phyloP scores from a whole-genome alignment of 2,329 filamentous ascomycete species.

The Fusarium nanum region DNA sequence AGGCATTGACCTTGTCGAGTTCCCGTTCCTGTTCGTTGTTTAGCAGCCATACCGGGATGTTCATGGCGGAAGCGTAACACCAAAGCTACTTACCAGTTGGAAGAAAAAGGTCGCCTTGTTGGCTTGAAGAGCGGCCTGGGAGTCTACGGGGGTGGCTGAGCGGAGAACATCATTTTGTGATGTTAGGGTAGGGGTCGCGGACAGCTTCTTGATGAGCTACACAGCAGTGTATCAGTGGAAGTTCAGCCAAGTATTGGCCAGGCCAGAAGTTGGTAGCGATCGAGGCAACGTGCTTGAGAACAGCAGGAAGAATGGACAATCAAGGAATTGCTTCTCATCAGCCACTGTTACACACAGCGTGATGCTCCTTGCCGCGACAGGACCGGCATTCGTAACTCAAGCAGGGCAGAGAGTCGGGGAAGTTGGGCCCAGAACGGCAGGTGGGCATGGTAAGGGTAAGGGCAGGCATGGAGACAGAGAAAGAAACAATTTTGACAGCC shows the following conservation, averaged over 20 bases:
- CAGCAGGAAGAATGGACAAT: conserved; percentile 37
- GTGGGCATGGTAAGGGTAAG: conserved; percentile 11
- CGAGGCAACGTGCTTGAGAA: conserved; percentile 38
- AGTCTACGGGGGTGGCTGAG: conserved; percentile 67
- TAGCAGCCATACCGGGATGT: conserved; percentile 51
- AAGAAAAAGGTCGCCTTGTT: conserved; percentile 99
- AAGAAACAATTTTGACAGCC: conserved; percentile 7
- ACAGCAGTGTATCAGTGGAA: conserved; percentile 42
- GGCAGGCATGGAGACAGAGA: conserved; percentile 10
- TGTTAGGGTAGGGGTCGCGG: conserved; percentile 85
- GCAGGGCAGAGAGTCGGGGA: conserved; percentile 18
- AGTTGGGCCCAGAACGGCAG: conserved; percentile 9
- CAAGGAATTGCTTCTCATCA: conserved; percentile 33
- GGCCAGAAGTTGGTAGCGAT: conserved; percentile 26
- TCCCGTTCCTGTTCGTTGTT: conserved; percentile 83
- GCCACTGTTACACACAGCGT: conserved; percentile 31
- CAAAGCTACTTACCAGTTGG: conserved; percentile 75
- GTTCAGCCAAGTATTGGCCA: conserved; percentile 20
- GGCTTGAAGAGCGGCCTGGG: conserved; percentile 90
- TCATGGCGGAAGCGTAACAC: conserved; percentile 40
- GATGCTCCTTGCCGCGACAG: conserved; percentile 14
- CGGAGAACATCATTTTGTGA: conserved; percentile 75
- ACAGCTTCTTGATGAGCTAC: conserved; percentile 98
- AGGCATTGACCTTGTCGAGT: conserved; percentile 97
- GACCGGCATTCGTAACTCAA: conserved; percentile 29